Conservation (phyloP, 805 yeast genomes). For the Crinitomyces ghanaensis region DNA sequence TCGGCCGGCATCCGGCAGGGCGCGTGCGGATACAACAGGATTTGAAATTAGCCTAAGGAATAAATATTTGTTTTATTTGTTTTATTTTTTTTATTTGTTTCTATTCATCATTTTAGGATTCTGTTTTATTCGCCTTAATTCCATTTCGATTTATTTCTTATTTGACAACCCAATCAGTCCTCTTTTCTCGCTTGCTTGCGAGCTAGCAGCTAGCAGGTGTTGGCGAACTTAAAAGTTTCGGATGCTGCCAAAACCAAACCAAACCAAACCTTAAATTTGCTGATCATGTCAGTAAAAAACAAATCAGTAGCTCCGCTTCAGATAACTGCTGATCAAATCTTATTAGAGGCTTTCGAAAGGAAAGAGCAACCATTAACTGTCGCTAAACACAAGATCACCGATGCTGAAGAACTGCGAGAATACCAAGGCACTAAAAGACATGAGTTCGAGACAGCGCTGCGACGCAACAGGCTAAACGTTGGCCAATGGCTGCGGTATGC, state of each 20-base stretch:
- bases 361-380: conserved; percentile 31
- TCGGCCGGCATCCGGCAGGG: too few species aligned
- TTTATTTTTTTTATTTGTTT: too few species aligned
- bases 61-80: too few species aligned
- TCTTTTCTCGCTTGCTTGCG: too few species aligned
- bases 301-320: conserved; percentile 40
- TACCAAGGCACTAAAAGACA: conserved; percentile 64
- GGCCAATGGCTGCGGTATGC: conserved; percentile 94
- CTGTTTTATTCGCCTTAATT: too few species aligned
- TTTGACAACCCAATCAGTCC: too few species aligned
- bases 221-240: too few species aligned
- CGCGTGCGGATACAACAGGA: too few species aligned
- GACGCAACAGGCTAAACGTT: conserved; percentile 68
- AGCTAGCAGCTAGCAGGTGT: too few species aligned
- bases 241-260: neutral
- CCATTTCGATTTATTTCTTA: too few species aligned
- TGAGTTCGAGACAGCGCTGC: conserved; percentile 78
- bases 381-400: conserved; percentile 42
- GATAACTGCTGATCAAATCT: conserved; percentile 52
- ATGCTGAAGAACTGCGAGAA: conserved; percentile 70
- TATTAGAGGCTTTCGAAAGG: conserved; percentile 49
- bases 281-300: conserved; percentile 27
- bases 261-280: neutral
- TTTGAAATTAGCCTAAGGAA: too few species aligned
- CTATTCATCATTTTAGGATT: too few species aligned